Evolutionary conservation across 1,284 basidiomycete species (phyloP).

Genomic region (Ustilago tritici): DNA sequence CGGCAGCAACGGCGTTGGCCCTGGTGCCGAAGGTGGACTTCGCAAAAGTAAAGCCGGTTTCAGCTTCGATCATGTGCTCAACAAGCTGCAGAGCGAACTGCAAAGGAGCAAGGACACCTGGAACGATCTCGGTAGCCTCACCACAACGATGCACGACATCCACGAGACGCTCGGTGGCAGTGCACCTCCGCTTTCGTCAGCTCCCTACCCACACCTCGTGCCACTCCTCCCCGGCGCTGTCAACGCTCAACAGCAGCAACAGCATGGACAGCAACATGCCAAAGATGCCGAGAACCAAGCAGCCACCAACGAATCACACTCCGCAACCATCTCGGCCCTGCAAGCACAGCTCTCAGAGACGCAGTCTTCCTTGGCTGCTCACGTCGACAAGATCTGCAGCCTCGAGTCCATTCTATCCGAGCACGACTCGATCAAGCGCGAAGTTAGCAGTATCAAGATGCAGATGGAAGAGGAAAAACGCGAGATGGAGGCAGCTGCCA

Average conservation of each 20-base stretch:
- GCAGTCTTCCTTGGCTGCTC: conserved; percentile 80
- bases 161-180: conserved; percentile 90
- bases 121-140: conserved; percentile 84
- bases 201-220: conserved; percentile 66
- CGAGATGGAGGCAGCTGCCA: conserved; percentile 50
- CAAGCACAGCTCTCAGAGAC: conserved; percentile 88
- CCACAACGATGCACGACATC: conserved; percentile 87
- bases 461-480: conserved; percentile 69
- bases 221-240: conserved; percentile 41
- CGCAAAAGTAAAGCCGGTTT: conserved; percentile 67
- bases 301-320: conserved; percentile 40
- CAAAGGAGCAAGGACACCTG: conserved; percentile 94
- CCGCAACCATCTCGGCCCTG: conserved; percentile 72
- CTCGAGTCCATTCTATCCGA: conserved; percentile 84
- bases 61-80: conserved; percentile 84
- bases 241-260: conserved; percentile 29
- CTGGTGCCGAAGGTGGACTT: conserved; percentile 66
- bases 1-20: conserved; percentile 62
- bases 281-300: conserved; percentile 36
- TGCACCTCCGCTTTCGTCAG: conserved; percentile 65
- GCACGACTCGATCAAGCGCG: conserved; percentile 85
- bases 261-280: conserved; percentile 40
- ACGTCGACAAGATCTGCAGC: conserved; percentile 86
- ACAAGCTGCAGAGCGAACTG: conserved; percentile 84
- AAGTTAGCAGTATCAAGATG: conserved; percentile 75